Conservation (phyloP, 352 stramenopile genomes). For the Globisporangium recalcitrans region DNA sequence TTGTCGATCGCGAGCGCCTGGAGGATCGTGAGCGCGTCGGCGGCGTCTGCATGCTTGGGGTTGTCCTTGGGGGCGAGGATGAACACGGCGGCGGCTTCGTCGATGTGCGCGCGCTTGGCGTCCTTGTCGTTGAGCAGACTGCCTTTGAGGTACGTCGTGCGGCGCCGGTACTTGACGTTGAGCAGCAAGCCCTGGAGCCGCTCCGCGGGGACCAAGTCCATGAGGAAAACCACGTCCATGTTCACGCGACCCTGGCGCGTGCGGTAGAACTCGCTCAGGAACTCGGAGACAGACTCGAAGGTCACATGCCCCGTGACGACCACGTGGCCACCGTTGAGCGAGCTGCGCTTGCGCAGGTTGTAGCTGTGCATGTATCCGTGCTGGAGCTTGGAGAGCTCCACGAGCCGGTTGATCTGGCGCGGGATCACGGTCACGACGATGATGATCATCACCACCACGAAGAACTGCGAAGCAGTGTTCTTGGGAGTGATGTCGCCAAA, state of each 20-base stretch:
- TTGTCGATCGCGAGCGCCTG: conserved; percentile 53
- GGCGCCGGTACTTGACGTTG: conserved; percentile 38
- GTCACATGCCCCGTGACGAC: conserved; percentile 44
- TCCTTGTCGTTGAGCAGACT: conserved; percentile 49
- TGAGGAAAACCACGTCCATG: conserved; percentile 59
- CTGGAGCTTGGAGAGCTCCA: conserved; percentile 44
- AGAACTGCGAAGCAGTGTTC: conserved; percentile 42
- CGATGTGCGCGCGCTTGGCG: conserved; percentile 38
- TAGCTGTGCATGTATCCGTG: conserved; percentile 53
- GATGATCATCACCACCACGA: conserved; percentile 59
- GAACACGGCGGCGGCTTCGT: conserved; percentile 45
- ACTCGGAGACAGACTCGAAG: conserved; percentile 40
- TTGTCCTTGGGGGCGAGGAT: conserved; percentile 48
- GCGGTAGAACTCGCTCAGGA: conserved; percentile 62
- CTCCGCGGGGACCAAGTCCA: conserved; percentile 28
- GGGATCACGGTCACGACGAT: conserved; percentile 56
- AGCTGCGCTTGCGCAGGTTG: conserved; percentile 27
- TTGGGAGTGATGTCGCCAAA: conserved; percentile 56
- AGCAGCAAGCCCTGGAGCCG: conserved; percentile 34
- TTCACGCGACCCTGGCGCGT: conserved; percentile 45
- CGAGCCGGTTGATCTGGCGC: conserved; percentile 43
- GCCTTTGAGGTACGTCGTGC: conserved; percentile 51
- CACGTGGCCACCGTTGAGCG: conserved; percentile 44
- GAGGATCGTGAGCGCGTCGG: conserved; percentile 47
- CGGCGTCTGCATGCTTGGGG: conserved; percentile 30